Conservation (phyloP, 352 stramenopile genomes). For the Pythium myriotylum region DNA sequence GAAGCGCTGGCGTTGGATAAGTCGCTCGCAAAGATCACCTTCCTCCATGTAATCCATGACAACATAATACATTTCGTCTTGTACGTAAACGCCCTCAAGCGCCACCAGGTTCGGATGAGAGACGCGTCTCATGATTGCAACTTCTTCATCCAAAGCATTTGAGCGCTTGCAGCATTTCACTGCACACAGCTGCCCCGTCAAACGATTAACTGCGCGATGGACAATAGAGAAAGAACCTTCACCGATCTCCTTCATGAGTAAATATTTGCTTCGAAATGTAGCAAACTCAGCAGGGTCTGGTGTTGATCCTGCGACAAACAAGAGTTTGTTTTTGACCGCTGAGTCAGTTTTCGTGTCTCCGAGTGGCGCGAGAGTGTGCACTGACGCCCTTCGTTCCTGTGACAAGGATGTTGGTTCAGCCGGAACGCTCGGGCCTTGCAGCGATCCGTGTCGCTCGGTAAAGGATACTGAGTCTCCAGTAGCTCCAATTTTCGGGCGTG, state of each 20-base stretch:
- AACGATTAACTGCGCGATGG: slow-evolving; percentile 69
- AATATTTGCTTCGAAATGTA: slow-evolving; percentile 63
- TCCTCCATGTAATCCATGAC: slow-evolving; percentile 84
- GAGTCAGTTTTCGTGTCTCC: not conserved
- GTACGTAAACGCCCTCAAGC: slow-evolving; percentile 69
- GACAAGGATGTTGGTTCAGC: not conserved
- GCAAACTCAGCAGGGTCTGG: slow-evolving; percentile 48
- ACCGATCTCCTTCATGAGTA: slow-evolving; percentile 81
- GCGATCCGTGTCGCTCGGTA: slow-evolving; percentile 14
- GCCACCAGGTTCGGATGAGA: slow-evolving; percentile 71
- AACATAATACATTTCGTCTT: slow-evolving; percentile 77
- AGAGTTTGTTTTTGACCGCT: slow-evolving; percentile 11
- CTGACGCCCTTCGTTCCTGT: slow-evolving; percentile 13
- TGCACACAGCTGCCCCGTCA: slow-evolving; percentile 61
- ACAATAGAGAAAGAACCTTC: slow-evolving; percentile 87
- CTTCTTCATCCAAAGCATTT: slow-evolving; percentile 65
- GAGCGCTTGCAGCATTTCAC: slow-evolving; percentile 82
- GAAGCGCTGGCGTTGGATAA: slow-evolving; percentile 69
- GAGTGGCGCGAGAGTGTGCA: slow-evolving; percentile 7
- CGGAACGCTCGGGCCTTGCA: not conserved
- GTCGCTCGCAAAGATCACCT: slow-evolving; percentile 72
- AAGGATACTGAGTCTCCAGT: slow-evolving; percentile 18
- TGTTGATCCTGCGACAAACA: slow-evolving; percentile 31
- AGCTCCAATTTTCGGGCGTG: slow-evolving; percentile 1
- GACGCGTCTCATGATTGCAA: slow-evolving; percentile 59